A percentile compares a stretch with the other conserved stretches of the same genome.
Evolutionary conservation across 176 grass and related monocot species (phyloP).

Genomic region (barley (Hordeum vulgare)): DNA sequence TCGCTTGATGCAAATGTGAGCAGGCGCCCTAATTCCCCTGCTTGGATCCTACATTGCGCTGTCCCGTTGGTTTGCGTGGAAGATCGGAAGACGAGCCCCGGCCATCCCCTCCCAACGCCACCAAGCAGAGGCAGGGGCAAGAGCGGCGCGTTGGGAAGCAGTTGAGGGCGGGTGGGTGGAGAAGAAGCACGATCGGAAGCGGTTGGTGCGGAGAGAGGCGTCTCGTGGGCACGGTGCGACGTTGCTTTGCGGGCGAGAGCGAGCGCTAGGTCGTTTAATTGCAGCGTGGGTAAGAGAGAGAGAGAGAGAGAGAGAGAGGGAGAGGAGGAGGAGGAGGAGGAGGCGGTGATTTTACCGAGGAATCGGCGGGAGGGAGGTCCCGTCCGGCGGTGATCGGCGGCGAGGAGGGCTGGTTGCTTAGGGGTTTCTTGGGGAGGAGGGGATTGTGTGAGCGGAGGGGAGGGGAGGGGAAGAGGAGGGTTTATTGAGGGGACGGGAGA

Average conservation of each 20-base stretch:
- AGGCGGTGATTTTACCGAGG: neutral
- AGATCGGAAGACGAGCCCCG: neutral
- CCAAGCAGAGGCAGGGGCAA: neutral
- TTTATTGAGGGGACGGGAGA: constrained; percentile 8
- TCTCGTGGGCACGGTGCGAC: neutral
- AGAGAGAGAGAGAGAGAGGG: neutral
- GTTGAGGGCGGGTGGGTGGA: too few species aligned
- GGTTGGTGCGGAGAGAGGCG: neutral
- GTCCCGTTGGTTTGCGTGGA: neutral
- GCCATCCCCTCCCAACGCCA: neutral
- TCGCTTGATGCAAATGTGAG: neutral
- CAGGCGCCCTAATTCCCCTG: neutral
- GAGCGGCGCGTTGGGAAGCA: neutral
- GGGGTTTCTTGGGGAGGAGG: neutral
- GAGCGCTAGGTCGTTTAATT: neutral
- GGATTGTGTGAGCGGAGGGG: neutral
- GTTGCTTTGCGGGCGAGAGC: neutral
- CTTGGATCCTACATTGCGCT: neutral
- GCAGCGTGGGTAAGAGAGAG: neutral
- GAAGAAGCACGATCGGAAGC: neutral
- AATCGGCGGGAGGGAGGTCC: neutral
- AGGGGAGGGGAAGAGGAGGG: neutral
- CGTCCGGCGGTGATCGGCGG: neutral
- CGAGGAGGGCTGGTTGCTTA: neutral
- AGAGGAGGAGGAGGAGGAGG: neutral